phyloP scores from a whole-genome alignment of 345 rosid genomes.

The Physaria fendleri region DNA sequence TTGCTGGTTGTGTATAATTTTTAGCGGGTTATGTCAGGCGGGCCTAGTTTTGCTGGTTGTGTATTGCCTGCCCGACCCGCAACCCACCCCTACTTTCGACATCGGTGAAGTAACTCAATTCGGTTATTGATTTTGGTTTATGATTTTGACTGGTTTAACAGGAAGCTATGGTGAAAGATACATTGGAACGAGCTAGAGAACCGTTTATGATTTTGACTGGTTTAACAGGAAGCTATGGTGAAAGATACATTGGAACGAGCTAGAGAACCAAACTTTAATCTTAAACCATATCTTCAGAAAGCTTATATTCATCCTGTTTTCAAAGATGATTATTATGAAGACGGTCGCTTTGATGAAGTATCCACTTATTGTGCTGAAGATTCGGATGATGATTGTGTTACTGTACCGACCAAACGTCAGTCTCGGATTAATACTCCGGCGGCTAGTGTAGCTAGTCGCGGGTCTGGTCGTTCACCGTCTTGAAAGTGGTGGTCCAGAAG shows the following conservation, averaged over 20 bases:
- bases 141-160: slow-evolving; percentile 24
- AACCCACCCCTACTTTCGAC: too few species aligned
- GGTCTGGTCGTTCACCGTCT: slow-evolving; percentile 30
- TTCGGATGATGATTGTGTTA: slow-evolving; percentile 44
- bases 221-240: too few species aligned
- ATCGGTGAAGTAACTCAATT: not conserved
- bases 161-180: slow-evolving; percentile 97
- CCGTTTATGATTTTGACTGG: slow-evolving; percentile 67
- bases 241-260: slow-evolving; percentile 43
- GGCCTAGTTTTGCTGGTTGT: too few species aligned
- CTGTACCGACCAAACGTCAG: slow-evolving; percentile 74
- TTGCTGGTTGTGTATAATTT: too few species aligned
- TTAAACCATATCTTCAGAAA: slow-evolving; percentile 64
- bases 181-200: slow-evolving; percentile 71
- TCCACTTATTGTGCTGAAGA: slow-evolving; percentile 14
- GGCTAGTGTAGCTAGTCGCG: slow-evolving; percentile 37
- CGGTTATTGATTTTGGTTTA: not conserved
- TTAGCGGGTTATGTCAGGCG: too few species aligned
- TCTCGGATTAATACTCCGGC: slow-evolving; percentile 44
- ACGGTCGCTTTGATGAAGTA: slow-evolving; percentile 32
- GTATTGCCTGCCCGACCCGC: too few species aligned
- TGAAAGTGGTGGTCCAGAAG: slow-evolving; percentile 3
- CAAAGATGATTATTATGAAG: slow-evolving; percentile 36
- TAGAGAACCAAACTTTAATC: slow-evolving; percentile 64
- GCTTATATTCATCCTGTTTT: slow-evolving; percentile 81